Evolutionary conservation across 2,329 filamentous ascomycete genomes (phyloP), one percentile per base, ranked within the genome.

Genomic region (Beauveria asiatica): DNA sequence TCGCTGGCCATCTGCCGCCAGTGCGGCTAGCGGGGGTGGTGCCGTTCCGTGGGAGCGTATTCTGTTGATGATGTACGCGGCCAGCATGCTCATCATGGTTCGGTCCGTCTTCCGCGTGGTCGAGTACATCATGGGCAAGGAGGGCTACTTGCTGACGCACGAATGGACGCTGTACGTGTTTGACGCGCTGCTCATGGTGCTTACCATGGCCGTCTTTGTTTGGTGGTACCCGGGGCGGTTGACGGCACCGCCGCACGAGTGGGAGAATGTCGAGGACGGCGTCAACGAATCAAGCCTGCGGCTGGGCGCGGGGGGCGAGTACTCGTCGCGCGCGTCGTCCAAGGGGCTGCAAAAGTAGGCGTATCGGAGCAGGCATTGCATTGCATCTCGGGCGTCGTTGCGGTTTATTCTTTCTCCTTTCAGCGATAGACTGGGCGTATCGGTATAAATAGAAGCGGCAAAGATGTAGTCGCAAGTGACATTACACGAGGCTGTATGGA

Each of bases 141-240:
- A 70, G 21, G 76, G 75, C 0, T 78, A 78, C 62, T 64, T 73
- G 3, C 64, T 79, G 37, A 60, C 51, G 5, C 66, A 76, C 61
- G 78, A 80, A 65, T 74, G 71, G 70, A 69, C 71, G 19, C 54
- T 76, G n/a, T 80, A 77, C 62, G 64, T 76, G 2, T 77, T 80
- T 63, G 78, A 80, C 39, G 64, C 66, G 19, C 30, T 62, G 25
- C 62, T 64, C 8, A 70, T 70, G 66, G 58, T 68, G 17, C 42
- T 58, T 39, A 52, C 63, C 41, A 66, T 69, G 62, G 56, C 51
- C 7, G 57, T 67, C 39, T 67, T 65, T 51, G 63, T 61, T 27
- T 60, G 61, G 62, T 60, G 62, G 48, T 67, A 67, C 37, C 67
- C 67, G 0, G 65, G 63, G 23, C 57, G 52, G 54, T 54, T 57